Conservation (phyloP, 495 filamentous ascomycete species). For the Entonaema liquescens region DNA sequence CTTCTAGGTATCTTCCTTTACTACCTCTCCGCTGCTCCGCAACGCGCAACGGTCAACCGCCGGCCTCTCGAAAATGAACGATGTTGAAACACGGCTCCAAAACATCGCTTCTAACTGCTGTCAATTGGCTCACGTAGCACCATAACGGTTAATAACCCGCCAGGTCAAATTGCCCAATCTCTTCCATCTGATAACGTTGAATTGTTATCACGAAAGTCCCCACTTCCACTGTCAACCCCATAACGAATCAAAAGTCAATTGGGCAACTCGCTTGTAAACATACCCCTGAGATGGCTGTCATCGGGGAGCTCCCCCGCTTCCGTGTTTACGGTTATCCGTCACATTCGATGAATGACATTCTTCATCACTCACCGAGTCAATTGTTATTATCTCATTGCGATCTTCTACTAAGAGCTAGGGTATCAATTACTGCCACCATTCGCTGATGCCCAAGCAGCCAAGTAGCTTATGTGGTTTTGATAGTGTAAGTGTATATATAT, state of each 20-base stretch:
- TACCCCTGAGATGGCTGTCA: conserved; percentile 12
- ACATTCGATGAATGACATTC: conserved; percentile 19
- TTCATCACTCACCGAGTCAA: conserved; percentile 20
- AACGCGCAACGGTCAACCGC: neutral
- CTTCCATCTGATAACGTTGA: conserved; percentile 29
- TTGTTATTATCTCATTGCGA: conserved; percentile 18
- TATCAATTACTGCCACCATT: conserved; percentile 16
- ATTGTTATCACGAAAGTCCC: conserved; percentile 16
- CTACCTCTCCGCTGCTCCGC: neutral
- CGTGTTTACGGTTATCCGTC: conserved; percentile 5
- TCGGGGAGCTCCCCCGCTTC: conserved; percentile 17
- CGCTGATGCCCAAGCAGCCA: neutral
- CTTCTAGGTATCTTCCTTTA: neutral
- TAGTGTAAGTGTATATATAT: neutral
- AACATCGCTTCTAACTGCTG: conserved; percentile 21
- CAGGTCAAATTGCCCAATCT: conserved; percentile 33
- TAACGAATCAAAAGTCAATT: conserved; percentile 28
- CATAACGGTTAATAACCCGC: conserved; percentile 26
- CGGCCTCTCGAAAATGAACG: conserved; percentile 4
- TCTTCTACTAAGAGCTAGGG: conserved; percentile 9
- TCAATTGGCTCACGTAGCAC: conserved; percentile 35
- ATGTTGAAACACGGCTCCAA: conserved; percentile 17
- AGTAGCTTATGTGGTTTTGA: neutral
- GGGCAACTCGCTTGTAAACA: conserved; percentile 10
- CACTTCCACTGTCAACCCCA: conserved; percentile 18